Percentiles rank a stretch among this genome's conserved stretches.
These are phyloP conservation scores for Casaregolazyma lundiana DNA, from an alignment of 1,139 yeast genomes.

Conservation along the genomic window DNA sequence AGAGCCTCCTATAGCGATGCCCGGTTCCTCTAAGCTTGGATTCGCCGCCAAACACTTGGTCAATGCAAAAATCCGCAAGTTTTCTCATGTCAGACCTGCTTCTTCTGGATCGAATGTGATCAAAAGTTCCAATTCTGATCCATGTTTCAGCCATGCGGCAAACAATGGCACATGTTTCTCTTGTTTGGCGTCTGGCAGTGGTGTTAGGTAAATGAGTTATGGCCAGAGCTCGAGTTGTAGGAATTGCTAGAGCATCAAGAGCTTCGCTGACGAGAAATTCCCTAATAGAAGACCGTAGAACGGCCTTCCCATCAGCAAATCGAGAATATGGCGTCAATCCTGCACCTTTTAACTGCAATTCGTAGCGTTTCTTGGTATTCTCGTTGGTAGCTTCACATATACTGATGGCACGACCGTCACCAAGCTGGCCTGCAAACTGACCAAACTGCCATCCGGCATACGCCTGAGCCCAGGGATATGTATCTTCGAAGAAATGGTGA, in stretches of 20 bases:
- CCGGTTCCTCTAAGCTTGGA: constrained; percentile 18
- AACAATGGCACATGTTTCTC: constrained; percentile 80
- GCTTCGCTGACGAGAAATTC: constrained; percentile 86
- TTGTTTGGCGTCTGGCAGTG: constrained; percentile 62
- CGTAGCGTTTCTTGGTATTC: constrained; percentile 42
- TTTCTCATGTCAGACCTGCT: constrained; percentile 58
- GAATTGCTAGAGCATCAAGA: constrained; percentile 74
- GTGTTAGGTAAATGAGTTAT: constrained; percentile 70
- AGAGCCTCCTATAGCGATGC: constrained; percentile 59
- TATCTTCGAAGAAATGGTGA: constrained; percentile 40
- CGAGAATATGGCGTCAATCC: constrained; percentile 90
- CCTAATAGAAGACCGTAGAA: constrained; percentile 76
- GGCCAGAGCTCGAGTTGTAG: constrained; percentile 79
- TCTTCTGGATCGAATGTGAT: constrained; percentile 69
- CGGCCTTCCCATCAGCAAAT: constrained; percentile 97
- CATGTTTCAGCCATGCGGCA: constrained; percentile 80
- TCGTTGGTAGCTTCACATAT: constrained; percentile 60
- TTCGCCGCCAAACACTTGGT: constrained; percentile 51
- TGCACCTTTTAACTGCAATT: constrained; percentile 83
- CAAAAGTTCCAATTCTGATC: constrained; percentile 90
- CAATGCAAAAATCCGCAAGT: constrained; percentile 69
- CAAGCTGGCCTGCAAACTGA: constrained; percentile 92
- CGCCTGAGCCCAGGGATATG: constrained; percentile 82
- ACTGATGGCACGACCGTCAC: constrained; percentile 89
- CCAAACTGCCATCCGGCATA: constrained; percentile 98